Percentiles rank a stretch among this genome's conserved stretches.
Conservation (phyloP, 345 rosid species). For the Trapa bicornis region DNA sequence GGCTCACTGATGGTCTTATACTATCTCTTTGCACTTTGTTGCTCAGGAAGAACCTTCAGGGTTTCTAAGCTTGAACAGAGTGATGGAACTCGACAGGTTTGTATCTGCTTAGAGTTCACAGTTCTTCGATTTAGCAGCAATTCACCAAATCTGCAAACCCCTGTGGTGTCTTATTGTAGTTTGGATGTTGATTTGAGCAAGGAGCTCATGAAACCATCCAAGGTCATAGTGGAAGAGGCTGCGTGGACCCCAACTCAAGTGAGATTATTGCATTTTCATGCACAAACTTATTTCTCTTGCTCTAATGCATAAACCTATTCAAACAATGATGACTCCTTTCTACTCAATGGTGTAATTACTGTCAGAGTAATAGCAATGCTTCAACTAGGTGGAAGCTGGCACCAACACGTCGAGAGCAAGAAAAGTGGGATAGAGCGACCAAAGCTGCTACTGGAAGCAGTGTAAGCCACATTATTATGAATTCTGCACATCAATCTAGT, state of each 20-base stretch:
- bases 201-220: constrained; percentile 47
- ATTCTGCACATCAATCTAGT: background rate
- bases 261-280: constrained; percentile 8
- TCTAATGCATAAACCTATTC: background rate
- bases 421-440: constrained; percentile 87
- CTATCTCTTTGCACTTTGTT: constrained; percentile 7
- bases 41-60: constrained; percentile 73
- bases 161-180: constrained; percentile 21
- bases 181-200: constrained; percentile 80
- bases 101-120: constrained; percentile 1
- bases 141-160: background rate
- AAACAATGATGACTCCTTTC: background rate
- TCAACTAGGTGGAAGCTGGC: constrained; percentile 48
- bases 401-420: constrained; percentile 82
- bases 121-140: background rate
- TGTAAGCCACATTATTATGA: constrained; percentile 31
- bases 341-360: background rate
- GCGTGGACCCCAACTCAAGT: constrained; percentile 28
- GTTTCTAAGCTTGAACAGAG: constrained; percentile 77
- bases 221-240: constrained; percentile 18
- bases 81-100: constrained; percentile 83
- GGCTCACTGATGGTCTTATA: background rate
- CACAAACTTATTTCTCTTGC: background rate
- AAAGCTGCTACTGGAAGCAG: constrained; percentile 82
- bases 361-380: constrained; percentile 19